A percentile compares a stretch with the other conserved stretches of the same genome.
phyloP scores from a whole-genome alignment of 73 alveolate species.

The Paramecium sexaurelia region DNA sequence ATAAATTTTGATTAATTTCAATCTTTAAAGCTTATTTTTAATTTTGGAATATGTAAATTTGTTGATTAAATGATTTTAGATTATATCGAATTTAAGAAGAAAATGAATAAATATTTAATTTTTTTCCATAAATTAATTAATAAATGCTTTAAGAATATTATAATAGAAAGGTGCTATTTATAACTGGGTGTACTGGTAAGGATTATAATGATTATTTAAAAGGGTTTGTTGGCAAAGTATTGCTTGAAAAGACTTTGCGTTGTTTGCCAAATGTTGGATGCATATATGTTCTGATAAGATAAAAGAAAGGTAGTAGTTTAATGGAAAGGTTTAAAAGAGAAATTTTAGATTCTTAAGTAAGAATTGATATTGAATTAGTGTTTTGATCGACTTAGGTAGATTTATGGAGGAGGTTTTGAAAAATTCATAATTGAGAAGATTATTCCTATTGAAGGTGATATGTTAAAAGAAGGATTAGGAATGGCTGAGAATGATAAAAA shows the following conservation, averaged over 20 bases:
- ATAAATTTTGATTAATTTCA: too few relatives aligned
- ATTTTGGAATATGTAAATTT: too few relatives aligned
- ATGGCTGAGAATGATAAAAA: slow-evolving; percentile 62
- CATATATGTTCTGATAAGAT: slow-evolving; percentile 74
- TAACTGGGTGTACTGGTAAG: slow-evolving; percentile 79
- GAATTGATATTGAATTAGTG: neutral
- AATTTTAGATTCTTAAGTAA: slow-evolving; percentile 76
- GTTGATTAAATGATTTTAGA: too few relatives aligned
- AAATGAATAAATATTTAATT: neutral
- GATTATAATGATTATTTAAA: too few relatives aligned
- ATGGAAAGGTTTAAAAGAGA: slow-evolving; percentile 81
- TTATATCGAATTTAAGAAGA: neutral
- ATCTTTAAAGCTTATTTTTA: too few relatives aligned
- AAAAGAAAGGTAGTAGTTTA: slow-evolving; percentile 71
- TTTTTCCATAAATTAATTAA: slow-evolving; percentile 25
- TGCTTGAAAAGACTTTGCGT: slow-evolving; percentile 78
- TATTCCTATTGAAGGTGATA: slow-evolving; percentile 72
- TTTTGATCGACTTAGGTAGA: slow-evolving; percentile 77
- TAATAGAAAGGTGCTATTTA: slow-evolving; percentile 65
- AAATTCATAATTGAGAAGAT: slow-evolving; percentile 71
- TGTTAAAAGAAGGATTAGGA: slow-evolving; percentile 74
- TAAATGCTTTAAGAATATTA: slow-evolving; percentile 52
- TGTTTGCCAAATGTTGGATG: slow-evolving; percentile 74
- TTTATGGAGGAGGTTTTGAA: slow-evolving; percentile 69
- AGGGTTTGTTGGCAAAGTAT: slow-evolving; percentile 89